Percentiles rank a stretch among this genome's conserved stretches.
Conservation (phyloP, 2,329 filamentous ascomycete genomes). For the Aspergillus tamarii region DNA sequence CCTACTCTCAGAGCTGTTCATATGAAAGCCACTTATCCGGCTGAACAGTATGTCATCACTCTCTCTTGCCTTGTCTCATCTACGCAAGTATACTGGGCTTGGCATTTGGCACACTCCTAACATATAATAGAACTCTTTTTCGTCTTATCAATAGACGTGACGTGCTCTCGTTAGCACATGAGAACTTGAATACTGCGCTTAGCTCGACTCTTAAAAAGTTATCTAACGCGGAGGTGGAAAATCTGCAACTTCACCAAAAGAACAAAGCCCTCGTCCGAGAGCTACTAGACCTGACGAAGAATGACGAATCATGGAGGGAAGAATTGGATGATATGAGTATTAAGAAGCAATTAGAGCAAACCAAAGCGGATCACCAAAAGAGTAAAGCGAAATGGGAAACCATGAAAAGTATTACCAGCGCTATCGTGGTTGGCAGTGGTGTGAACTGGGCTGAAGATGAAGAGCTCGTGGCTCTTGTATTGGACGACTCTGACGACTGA, state of each 20-base stretch:
- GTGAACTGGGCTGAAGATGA: slow-evolving; percentile 78
- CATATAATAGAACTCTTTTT: slow-evolving; percentile 62
- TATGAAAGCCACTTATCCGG: slow-evolving; percentile 63
- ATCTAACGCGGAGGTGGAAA: slow-evolving; percentile 61
- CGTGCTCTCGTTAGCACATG: slow-evolving; percentile 64
- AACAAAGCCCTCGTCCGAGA: slow-evolving; percentile 67
- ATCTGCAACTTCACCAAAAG: slow-evolving; percentile 57
- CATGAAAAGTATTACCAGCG: slow-evolving; percentile 78
- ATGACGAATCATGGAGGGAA: slow-evolving; percentile 56
- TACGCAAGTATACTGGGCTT: background rate
- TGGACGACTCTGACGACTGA: slow-evolving; percentile 65
- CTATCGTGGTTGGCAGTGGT: slow-evolving; percentile 78
- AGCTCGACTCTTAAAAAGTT: slow-evolving; percentile 57
- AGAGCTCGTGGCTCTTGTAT: slow-evolving; percentile 68
- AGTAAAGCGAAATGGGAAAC: slow-evolving; percentile 71
- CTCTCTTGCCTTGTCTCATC: slow-evolving; percentile 8
- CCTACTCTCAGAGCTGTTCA: slow-evolving; percentile 80
- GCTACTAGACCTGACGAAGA: slow-evolving; percentile 65
- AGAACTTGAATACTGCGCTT: slow-evolving; percentile 60
- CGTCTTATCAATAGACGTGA: slow-evolving; percentile 71
- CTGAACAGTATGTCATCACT: slow-evolving; percentile 63
- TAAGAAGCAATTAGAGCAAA: slow-evolving; percentile 58
- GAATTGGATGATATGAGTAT: slow-evolving; percentile 58
- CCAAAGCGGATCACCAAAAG: slow-evolving; percentile 63
- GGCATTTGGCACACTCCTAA: slow-evolving; percentile 1